Evolutionary conservation across 2,329 filamentous ascomycete genomes (phyloP).

Genomic region (Aureobasidium sp.): DNA sequence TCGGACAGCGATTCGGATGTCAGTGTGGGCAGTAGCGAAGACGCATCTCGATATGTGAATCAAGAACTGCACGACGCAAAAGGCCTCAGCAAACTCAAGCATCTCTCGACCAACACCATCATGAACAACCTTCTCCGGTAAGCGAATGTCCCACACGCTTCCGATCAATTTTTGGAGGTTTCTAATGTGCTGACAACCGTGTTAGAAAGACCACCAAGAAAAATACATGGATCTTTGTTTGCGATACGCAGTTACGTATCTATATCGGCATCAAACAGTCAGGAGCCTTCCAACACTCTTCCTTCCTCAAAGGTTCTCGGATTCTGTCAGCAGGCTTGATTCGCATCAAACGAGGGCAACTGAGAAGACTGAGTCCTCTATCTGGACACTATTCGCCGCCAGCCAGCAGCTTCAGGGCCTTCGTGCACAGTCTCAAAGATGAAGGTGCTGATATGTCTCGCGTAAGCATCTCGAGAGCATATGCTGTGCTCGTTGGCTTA

Average conservation of each 20-base stretch:
- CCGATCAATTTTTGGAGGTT: background rate
- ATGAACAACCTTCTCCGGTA: slow-evolving; percentile 66
- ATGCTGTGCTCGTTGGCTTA: slow-evolving; percentile 72
- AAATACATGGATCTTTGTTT: slow-evolving; percentile 90
- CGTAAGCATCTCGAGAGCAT: slow-evolving; percentile 72
- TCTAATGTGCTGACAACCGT: background rate
- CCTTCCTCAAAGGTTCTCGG: slow-evolving; percentile 74
- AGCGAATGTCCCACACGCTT: background rate
- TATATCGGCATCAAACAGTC: slow-evolving; percentile 87
- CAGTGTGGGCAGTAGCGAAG: slow-evolving; percentile 49
- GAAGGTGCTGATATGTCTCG: slow-evolving; percentile 70
- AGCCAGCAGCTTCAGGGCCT: slow-evolving; percentile 72
- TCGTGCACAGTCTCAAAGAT: slow-evolving; percentile 64
- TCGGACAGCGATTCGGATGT: slow-evolving; percentile 29
- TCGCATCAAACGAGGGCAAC: slow-evolving; percentile 70
- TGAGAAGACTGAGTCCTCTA: slow-evolving; percentile 62
- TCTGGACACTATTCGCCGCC: slow-evolving; percentile 79
- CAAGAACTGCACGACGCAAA: slow-evolving; percentile 54
- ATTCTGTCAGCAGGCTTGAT: slow-evolving; percentile 79
- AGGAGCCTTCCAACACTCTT: slow-evolving; percentile 84
- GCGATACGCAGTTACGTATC: slow-evolving; percentile 73
- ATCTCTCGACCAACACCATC: slow-evolving; percentile 63
- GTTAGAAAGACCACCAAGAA: slow-evolving; percentile 63
- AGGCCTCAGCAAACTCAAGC: slow-evolving; percentile 53
- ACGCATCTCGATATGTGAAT: slow-evolving; percentile 57